phyloP scores from a whole-genome alignment of 352 stramenopile genomes.

The Phytophthora meadii region DNA sequence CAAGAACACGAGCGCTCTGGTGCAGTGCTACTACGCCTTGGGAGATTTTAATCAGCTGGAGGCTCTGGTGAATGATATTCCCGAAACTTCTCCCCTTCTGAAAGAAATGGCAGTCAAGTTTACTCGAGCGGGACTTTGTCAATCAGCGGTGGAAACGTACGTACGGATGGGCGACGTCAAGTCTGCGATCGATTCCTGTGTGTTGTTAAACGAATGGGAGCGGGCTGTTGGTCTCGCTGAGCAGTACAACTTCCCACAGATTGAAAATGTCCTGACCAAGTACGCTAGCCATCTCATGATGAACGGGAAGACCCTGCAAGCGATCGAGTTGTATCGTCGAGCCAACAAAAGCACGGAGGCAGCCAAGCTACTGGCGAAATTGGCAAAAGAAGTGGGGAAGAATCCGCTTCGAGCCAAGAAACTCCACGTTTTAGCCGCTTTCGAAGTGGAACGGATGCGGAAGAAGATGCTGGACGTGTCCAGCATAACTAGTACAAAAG shows the following conservation, averaged over 20 bases:
- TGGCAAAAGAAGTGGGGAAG: slow-evolving; percentile 82
- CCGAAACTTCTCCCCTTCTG: slow-evolving; percentile 80
- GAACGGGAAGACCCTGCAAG: slow-evolving; percentile 87
- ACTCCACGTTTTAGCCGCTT: slow-evolving; percentile 92
- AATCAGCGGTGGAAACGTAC: slow-evolving; percentile 87
- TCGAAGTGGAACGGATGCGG: slow-evolving; percentile 93
- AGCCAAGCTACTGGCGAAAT: slow-evolving; percentile 88
- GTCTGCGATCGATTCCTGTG: slow-evolving; percentile 92
- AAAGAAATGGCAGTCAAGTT: slow-evolving; percentile 91
- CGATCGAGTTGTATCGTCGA: slow-evolving; percentile 93
- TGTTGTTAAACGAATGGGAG: slow-evolving; percentile 94
- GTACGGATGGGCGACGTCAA: slow-evolving; percentile 92
- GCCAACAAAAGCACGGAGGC: slow-evolving; percentile 93
- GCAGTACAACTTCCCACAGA: slow-evolving; percentile 93
- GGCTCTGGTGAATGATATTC: slow-evolving; percentile 84
- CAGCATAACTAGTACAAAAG: slow-evolving; percentile 60
- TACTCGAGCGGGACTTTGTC: slow-evolving; percentile 83
- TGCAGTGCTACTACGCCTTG: slow-evolving; percentile 92
- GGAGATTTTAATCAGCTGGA: slow-evolving; percentile 91
- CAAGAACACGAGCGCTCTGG: slow-evolving; percentile 77
- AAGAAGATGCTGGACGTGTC: slow-evolving; percentile 91
- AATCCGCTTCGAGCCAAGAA: slow-evolving; percentile 94
- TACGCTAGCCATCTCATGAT: slow-evolving; percentile 88
- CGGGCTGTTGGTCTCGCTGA: slow-evolving; percentile 90
- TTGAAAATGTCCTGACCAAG: slow-evolving; percentile 93